Evolutionary conservation across 2,329 filamentous ascomycete genomes (phyloP), one percentile per base, ranked within the genome.

Genomic region (Akanthomyces muscarius): DNA sequence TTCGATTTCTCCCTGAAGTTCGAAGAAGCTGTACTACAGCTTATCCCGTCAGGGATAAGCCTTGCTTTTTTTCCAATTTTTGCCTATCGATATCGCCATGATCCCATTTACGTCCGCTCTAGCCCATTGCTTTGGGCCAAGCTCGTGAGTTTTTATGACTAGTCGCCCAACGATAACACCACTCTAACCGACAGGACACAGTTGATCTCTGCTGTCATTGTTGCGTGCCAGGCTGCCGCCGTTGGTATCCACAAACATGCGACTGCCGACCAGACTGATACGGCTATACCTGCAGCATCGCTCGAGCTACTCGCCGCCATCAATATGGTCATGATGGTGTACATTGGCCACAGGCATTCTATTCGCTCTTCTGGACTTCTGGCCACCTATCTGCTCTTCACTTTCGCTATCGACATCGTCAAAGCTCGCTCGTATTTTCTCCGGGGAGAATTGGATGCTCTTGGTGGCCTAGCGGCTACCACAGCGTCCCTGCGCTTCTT

Each of bases 351-450:
- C 51, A 64, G 41, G 14, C 70, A 69, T 8, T 71, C 73, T 3
- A 64, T 67, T 2, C 68, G 70, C 18, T 74, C 76, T 0, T 76
- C 76, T 0, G 64, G 69, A 0, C 44, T 77, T 0, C 64, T 77
- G 18, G 68, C 65, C 28, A 18, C 56, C 3, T 78, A 73, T 50
- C 69, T 78, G 4, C 62, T 75, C 41, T 53, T 71, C 5, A 72
- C 72, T 0, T 64, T 72, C 2, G 48, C 75, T 11, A 70, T 76
- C 36, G 75, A 78, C 23, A 65, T 72, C 21, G 71, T 74, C 1
- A 66, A 70, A 11, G 64, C 68, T 2, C 66, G 76, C 28, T 76
- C 76, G 0, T 67, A 74, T 0, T 76, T 72, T 68, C 65, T 76
- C 5, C 70, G 74, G 5, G 57, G 53, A 2, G 56, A 21, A 8